phyloP scores from a whole-genome alignment of 805 yeast species.

The Cyberlindnera mississippiensis region DNA sequence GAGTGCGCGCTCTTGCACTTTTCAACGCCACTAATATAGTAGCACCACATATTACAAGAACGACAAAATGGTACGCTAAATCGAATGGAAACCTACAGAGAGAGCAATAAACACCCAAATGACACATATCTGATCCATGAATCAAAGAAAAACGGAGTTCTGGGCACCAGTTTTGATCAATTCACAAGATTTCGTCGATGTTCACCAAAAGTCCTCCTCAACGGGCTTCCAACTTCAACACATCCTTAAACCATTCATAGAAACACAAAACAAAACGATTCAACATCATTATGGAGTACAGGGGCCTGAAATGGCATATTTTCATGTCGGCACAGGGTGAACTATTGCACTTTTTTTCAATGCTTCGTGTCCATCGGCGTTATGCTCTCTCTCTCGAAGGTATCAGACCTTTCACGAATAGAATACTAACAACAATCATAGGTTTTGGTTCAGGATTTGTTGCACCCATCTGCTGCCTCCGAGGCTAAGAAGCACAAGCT shows the following conservation, averaged over 20 bases:
- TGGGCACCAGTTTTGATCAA: not conserved
- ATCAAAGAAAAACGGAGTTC: not conserved
- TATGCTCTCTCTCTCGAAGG: not conserved
- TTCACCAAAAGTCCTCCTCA: not conserved
- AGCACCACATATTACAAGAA: constrained; percentile 3
- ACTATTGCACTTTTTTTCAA: constrained; percentile 12
- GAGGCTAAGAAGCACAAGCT: constrained; percentile 97
- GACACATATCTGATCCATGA: not conserved
- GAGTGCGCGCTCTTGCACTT: constrained; percentile 12
- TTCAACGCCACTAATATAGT: constrained; percentile 11
- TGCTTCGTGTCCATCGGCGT: not conserved
- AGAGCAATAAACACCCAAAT: not conserved
- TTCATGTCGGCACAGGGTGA: constrained; percentile 13
- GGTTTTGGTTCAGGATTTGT: constrained; percentile 99
- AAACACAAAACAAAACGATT: constrained; percentile 6
- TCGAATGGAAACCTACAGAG: not conserved
- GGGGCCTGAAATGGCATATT: constrained; percentile 12
- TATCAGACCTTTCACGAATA: not conserved
- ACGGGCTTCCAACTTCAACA: constrained; percentile 1
- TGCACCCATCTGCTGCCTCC: constrained; percentile 96
- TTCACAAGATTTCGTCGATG: not conserved
- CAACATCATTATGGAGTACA: constrained; percentile 2
- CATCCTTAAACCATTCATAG: constrained; percentile 9
- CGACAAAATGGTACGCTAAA: constrained; percentile 18
- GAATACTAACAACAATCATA: constrained; percentile 29